Percentiles rank a stretch among this genome's conserved stretches.
Conservation (phyloP, 1,139 yeast species). For the Taphrina sp. region DNA sequence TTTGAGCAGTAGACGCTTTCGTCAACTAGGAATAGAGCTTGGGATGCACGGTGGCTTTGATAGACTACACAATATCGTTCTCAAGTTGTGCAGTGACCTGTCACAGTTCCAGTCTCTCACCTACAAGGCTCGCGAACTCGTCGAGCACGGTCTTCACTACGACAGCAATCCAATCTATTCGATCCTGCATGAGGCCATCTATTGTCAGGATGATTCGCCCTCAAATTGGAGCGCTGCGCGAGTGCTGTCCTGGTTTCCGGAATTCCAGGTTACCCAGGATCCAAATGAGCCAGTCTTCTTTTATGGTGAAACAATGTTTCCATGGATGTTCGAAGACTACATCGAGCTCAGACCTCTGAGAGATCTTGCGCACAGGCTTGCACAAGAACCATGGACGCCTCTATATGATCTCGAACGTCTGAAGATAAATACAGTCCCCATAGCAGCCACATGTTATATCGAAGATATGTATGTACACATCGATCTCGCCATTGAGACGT, state of each 20-base stretch:
- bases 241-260: slow-evolving; percentile 41
- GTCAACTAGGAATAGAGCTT: slow-evolving; percentile 53
- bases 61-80: slow-evolving; percentile 49
- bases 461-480: slow-evolving; percentile 41
- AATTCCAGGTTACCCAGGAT: slow-evolving; percentile 24
- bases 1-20: slow-evolving; percentile 54
- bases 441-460: slow-evolving; percentile 49
- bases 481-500: slow-evolving; percentile 18
- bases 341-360: slow-evolving; percentile 49
- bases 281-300: slow-evolving; percentile 45
- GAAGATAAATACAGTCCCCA: slow-evolving; percentile 38
- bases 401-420: slow-evolving; percentile 49
- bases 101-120: slow-evolving; percentile 46
- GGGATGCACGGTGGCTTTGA: slow-evolving; percentile 57
- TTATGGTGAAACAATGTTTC: slow-evolving; percentile 60
- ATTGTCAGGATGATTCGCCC: slow-evolving; percentile 49
- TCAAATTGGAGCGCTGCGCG: slow-evolving; percentile 54
- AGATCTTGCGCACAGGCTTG: slow-evolving; percentile 50
- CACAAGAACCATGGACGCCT: slow-evolving; percentile 48
- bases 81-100: slow-evolving; percentile 49
- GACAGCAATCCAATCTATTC: slow-evolving; percentile 58
- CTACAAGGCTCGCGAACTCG: slow-evolving; percentile 44
- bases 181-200: slow-evolving; percentile 58
- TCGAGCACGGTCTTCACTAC: slow-evolving; percentile 48
- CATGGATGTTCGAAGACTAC: slow-evolving; percentile 54